These are phyloP conservation scores for Platismatia glauca DNA, from an alignment of 495 filamentous ascomycete genomes.

Conservation along the genomic window DNA sequence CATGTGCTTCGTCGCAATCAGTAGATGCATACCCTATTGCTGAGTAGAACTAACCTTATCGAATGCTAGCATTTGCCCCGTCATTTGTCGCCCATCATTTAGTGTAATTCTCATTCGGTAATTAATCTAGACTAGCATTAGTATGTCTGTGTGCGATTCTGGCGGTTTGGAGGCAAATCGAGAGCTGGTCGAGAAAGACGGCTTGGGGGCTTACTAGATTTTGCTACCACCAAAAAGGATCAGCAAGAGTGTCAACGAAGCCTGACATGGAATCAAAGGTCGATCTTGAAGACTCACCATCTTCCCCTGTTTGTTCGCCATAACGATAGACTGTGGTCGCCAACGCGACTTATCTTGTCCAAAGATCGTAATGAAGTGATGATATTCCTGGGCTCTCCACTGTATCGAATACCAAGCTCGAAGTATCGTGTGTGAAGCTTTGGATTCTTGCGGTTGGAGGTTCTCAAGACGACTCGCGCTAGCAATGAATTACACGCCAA, in stretches of 20 bases:
- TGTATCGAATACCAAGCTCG: slow-evolving; percentile 2
- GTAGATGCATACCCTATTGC: background rate
- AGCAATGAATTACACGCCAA: slow-evolving; percentile 15
- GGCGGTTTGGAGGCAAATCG: background rate
- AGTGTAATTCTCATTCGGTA: slow-evolving; percentile 97
- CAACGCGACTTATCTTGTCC: slow-evolving; percentile 55
- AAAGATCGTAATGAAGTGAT: slow-evolving; percentile 44
- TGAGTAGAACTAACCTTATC: slow-evolving; percentile 61
- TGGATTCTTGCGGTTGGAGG: background rate
- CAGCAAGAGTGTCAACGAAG: slow-evolving; percentile 42
- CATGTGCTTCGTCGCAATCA: slow-evolving; percentile 63
- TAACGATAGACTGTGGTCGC: slow-evolving; percentile 53
- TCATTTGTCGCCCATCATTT: slow-evolving; percentile 92
- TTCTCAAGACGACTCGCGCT: background rate
- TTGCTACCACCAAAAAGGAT: slow-evolving; percentile 59
- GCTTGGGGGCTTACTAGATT: slow-evolving; percentile 72
- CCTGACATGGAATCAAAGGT: slow-evolving; percentile 15
- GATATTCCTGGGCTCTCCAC: slow-evolving; percentile 7
- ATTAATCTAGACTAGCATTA: slow-evolving; percentile 67
- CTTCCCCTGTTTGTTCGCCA: slow-evolving; percentile 96
- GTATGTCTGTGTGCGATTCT: slow-evolving; percentile 5
- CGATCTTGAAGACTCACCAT: slow-evolving; percentile 62
- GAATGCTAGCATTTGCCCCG: slow-evolving; percentile 93
- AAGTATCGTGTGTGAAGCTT: slow-evolving; percentile 4
- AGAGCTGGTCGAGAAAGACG: background rate